Evolutionary conservation across 2,329 filamentous ascomycete genomes (phyloP).

Genomic region (Sordariomycetes sp.): DNA sequence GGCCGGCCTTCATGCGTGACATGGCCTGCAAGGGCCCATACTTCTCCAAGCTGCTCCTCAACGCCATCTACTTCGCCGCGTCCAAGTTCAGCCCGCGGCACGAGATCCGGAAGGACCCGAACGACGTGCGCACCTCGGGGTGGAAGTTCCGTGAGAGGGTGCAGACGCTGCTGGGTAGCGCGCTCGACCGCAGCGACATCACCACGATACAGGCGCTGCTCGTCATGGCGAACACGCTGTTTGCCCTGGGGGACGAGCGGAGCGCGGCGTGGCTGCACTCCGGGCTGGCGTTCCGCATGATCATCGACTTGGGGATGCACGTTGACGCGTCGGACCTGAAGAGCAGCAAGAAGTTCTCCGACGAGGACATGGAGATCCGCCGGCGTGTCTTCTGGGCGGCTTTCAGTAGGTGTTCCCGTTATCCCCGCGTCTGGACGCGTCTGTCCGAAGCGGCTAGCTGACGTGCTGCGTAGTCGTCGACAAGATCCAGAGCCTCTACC

Average conservation of each 20-base stretch:
- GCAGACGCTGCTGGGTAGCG: constrained; percentile 30
- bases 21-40: constrained; percentile 44
- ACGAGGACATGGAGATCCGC: constrained; percentile 32
- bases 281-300: constrained; percentile 43
- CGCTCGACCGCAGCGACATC: constrained; percentile 35
- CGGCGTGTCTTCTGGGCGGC: constrained; percentile 33
- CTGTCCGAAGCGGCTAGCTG: not conserved
- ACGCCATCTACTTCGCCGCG: constrained; percentile 38
- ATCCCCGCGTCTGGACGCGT: not conserved
- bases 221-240: constrained; percentile 37
- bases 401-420: constrained; percentile 17
- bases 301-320: constrained; percentile 44
- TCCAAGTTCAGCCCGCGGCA: constrained; percentile 33
- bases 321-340: constrained; percentile 24
- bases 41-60: constrained; percentile 44
- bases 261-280: constrained; percentile 47
- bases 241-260: constrained; percentile 36
- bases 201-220: constrained; percentile 44
- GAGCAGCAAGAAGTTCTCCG: constrained; percentile 21
- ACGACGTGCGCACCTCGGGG: constrained; percentile 35
- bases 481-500: constrained; percentile 44
- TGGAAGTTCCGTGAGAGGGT: constrained; percentile 35
- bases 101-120: constrained; percentile 30
- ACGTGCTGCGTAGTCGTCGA: constrained; percentile 21
- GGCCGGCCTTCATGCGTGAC: constrained; percentile 39